Evolutionary conservation across 2,329 filamentous ascomycete genomes (phyloP), one percentile per base, ranked within the genome.

Genomic region (Paracoccidioides lutzii): DNA sequence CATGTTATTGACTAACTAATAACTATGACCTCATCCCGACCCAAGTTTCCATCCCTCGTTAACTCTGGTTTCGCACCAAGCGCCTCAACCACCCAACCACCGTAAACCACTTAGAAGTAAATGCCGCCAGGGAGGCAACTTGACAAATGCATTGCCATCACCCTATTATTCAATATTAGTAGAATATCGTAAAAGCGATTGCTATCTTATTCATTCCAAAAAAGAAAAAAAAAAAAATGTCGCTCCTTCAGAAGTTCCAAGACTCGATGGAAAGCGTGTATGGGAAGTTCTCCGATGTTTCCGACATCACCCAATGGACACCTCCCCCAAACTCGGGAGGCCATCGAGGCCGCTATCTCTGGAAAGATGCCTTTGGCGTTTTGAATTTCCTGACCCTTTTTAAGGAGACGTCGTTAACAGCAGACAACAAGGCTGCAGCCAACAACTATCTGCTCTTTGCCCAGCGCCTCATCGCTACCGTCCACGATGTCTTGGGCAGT

Each of bases 361-460:
- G 79, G 80, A 81, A 78, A 0, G 80, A 82, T 59, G 78, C 79
- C 0, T 82, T 82, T 61, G 80, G 79, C 3, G 76, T 83, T 6
- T 60, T 82, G 57, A 81, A 82, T 63, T 75, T 83, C 59, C 65
- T 82, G 44, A 82, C 80, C 2, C 70, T 83, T 2, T 71, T 75
- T 58, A 67, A 67, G 5, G 72, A 77, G 58, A 68, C 63, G 40
- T 58, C 57, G 5, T 54, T 44, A 15, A 15, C 12, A 32, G 22
- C 54, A 53, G 33, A 55, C 55, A 55, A 53, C 2, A 56, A 10
- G 1, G 40, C 64, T 41, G 52, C 58, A 1, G 64, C 72, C 37
- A 61, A 66, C 9, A 66, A 64, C 45, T 82, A 81, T 60, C 69
- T 82, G 4, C 64, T 61, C 0, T 67, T 81, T 4, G 80, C 80